Evolutionary conservation across 306 rosid genomes (phyloP).

Genomic region (Senna siamea): DNA sequence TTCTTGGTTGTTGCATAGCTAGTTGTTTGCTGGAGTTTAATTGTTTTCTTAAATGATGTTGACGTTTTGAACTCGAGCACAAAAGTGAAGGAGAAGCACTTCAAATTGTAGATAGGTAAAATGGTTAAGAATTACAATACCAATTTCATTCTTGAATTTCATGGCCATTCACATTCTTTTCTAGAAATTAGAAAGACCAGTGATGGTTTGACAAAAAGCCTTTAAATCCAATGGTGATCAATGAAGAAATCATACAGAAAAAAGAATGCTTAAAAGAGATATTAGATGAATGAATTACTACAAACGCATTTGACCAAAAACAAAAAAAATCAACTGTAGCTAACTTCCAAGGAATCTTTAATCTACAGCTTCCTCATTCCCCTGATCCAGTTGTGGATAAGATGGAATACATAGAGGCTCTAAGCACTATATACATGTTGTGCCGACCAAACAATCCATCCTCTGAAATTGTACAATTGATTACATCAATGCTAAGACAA

Average conservation of each 20-base stretch:
- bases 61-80: slow-evolving; percentile 15
- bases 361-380: slow-evolving; percentile 49
- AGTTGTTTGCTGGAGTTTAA: neutral
- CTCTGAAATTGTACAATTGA: slow-evolving; percentile 43
- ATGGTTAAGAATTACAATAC: slow-evolving; percentile 28
- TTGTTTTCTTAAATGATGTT: neutral
- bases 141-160: slow-evolving; percentile 40
- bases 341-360: slow-evolving; percentile 41
- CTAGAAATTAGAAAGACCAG: slow-evolving; percentile 32
- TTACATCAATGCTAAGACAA: slow-evolving; percentile 1
- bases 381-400: slow-evolving; percentile 35
- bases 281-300: slow-evolving; percentile 60
- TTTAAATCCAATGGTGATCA: slow-evolving; percentile 41
- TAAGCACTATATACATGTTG: slow-evolving; percentile 41
- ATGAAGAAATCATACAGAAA: slow-evolving; percentile 36
- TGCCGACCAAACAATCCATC: slow-evolving; percentile 42
- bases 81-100: slow-evolving; percentile 52
- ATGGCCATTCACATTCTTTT: slow-evolving; percentile 46
- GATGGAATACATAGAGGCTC: slow-evolving; percentile 40
- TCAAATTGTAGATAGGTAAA: slow-evolving; percentile 40
- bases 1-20: neutral
- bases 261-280: slow-evolving; percentile 38
- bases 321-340: slow-evolving; percentile 39
- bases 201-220: slow-evolving; percentile 34
- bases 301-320: slow-evolving; percentile 39